These are phyloP conservation scores for Pulveroboletus frians DNA, from an alignment of 768 basidiomycete species.

Conservation along the genomic window DNA sequence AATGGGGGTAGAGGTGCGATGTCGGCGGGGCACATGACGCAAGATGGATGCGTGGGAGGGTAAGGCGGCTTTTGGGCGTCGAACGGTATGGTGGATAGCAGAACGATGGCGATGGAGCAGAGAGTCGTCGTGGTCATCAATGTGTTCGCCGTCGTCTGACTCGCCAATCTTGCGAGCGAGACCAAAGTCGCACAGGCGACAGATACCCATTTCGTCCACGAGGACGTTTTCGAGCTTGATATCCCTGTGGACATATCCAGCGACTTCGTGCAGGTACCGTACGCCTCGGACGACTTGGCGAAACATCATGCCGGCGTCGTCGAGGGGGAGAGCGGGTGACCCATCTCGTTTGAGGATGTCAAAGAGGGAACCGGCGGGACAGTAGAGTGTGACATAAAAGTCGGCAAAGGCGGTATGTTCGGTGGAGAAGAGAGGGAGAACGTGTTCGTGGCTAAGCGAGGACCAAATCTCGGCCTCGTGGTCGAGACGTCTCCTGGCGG, in stretches of 20 bases:
- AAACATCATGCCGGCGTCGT: conserved; percentile 82
- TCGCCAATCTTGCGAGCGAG: conserved; percentile 65
- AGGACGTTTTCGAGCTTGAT: conserved; percentile 97
- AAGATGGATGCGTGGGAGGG: conserved; percentile 13
- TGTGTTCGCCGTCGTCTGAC: conserved; percentile 33
- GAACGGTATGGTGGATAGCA: conserved; percentile 23
- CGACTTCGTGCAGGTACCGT: conserved; percentile 76
- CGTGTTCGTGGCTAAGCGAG: conserved; percentile 75
- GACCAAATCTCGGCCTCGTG: conserved; percentile 73
- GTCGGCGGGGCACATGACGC: conserved; percentile 42
- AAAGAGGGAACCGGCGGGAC: conserved; percentile 80
- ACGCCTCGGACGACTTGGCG: conserved; percentile 80
- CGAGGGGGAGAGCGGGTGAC: conserved; percentile 60
- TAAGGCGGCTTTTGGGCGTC: conserved; percentile 20
- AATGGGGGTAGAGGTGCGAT: conserved; percentile 42
- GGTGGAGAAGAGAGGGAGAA: conserved; percentile 74
- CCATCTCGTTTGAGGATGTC: conserved; percentile 76
- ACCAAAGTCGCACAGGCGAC: conserved; percentile 83
- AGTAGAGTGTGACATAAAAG: conserved; percentile 79
- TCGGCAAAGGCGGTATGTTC: conserved; percentile 58
- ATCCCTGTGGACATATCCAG: conserved; percentile 82
- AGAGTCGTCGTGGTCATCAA: conserved; percentile 7
- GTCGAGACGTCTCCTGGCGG: conserved; percentile 52
- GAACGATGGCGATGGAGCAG: conserved; percentile 24
- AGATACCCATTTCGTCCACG: conserved; percentile 83